Evolutionary conservation across 1,284 basidiomycete genomes (phyloP).

Genomic region (Puccinia brachypodii): DNA sequence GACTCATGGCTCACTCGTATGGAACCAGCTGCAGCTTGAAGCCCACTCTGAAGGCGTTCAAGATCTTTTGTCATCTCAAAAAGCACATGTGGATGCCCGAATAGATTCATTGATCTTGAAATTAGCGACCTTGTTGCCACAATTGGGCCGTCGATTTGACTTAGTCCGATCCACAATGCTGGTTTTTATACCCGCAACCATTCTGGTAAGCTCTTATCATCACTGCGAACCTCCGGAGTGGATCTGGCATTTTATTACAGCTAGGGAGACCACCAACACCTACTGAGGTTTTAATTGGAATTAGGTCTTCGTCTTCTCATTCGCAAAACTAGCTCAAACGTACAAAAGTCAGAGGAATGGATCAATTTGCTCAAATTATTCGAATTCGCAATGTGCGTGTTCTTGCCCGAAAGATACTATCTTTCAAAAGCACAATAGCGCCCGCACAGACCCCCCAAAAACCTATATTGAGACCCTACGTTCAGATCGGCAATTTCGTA

Average conservation of each 20-base stretch:
- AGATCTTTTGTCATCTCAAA: not conserved
- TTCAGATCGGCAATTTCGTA: constrained; percentile 16
- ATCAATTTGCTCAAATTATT: not conserved
- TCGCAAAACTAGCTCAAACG: not conserved
- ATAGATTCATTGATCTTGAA: not conserved
- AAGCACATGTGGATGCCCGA: not conserved
- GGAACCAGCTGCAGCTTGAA: not conserved
- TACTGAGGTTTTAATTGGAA: not conserved
- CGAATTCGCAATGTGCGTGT: not conserved
- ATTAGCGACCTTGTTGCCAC: not conserved
- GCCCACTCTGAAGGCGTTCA: not conserved
- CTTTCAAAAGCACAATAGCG: too few species aligned
- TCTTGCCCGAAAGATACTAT: not conserved
- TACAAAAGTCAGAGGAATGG: not conserved
- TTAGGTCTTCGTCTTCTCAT: constrained; percentile 10
- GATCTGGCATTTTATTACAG: not conserved
- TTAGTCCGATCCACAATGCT: not conserved
- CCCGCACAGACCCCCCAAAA: not conserved
- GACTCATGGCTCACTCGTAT: not conserved
- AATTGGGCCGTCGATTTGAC: not conserved
- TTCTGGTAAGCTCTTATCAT: constrained; percentile 9
- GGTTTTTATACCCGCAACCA: constrained; percentile 7
- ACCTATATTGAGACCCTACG: not conserved
- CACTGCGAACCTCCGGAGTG: not conserved
- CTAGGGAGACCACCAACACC: not conserved